These are phyloP conservation scores for Suillus subluteus DNA, from an alignment of 768 basidiomycete genomes.

Conservation along the genomic window DNA sequence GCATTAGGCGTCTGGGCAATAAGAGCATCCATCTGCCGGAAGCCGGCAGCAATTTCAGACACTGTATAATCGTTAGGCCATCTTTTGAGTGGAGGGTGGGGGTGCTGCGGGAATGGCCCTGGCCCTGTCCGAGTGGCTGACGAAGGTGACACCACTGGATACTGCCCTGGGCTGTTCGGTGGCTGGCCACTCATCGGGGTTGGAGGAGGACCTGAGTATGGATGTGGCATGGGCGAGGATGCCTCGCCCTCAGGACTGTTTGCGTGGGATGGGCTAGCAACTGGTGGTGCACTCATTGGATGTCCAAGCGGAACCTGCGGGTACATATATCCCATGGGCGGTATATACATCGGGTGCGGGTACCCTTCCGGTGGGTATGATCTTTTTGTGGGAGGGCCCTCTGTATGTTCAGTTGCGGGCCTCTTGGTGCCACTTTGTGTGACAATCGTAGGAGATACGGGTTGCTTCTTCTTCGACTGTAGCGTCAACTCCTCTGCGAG, in stretches of 20 bases:
- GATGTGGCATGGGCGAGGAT: conserved; percentile 17
- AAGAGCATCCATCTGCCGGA: conserved; percentile 51
- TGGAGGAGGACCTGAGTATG: conserved; percentile 20
- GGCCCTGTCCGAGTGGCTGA: conserved; percentile 22
- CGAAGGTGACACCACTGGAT: conserved; percentile 17
- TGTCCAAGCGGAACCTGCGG: conserved; percentile 30
- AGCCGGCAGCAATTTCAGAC: conserved; percentile 62
- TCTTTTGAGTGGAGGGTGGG: conserved; percentile 67
- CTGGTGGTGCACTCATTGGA: conserved; percentile 23
- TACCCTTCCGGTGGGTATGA: conserved; percentile 32
- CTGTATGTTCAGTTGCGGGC: conserved; percentile 25
- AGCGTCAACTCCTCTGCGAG: conserved; percentile 58
- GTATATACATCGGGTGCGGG: conserved; percentile 33
- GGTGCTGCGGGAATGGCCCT: conserved; percentile 49
- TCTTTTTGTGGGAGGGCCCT: conserved; percentile 32
- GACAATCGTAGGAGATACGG: conserved; percentile 15
- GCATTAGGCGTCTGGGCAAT: conserved; percentile 41
- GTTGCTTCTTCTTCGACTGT: conserved; percentile 38
- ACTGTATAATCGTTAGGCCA: conserved; percentile 83
- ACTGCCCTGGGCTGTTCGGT: conserved; percentile 23
- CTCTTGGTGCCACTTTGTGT: conserved; percentile 29
- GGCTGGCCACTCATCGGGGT: conserved; percentile 24
- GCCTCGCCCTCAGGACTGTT: conserved; percentile 23
- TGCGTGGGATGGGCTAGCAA: conserved; percentile 18
- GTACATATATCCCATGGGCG: conserved; percentile 32